Evolutionary conservation across 2,329 filamentous ascomycete species (phyloP), one percentile per base, ranked within the genome.

Genomic region (Emmonsiellopsis sp.): DNA sequence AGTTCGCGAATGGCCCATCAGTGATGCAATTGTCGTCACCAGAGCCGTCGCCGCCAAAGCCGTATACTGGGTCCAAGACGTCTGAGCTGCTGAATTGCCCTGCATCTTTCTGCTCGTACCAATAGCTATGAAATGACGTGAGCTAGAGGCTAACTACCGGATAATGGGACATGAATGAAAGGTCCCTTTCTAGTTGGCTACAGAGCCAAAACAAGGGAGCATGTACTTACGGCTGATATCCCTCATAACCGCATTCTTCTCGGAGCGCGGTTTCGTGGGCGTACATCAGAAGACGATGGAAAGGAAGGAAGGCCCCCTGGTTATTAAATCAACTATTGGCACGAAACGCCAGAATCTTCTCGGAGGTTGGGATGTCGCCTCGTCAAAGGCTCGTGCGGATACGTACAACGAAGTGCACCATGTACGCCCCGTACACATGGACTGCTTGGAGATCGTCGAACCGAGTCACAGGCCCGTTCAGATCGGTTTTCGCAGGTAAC

Each of bases 261-360:
- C 52, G 52, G 34, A 53, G 52, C 13, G 45, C 17, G 43, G 21
- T 17, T 39, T 53, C 52, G 10, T 53, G 52, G 17, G 17, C 31
- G n/a, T 46, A 43, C 27, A 49, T 37, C 21, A 53, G 31, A 17
- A 49, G 50, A 4, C 52, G 52, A 50, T 53, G 52, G 33, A 47
- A 53, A 11, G 52, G 52, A 42, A 53, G 46, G 21, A 53, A 53
- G 14, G 52, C 45, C 9, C 52, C 52, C 52, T 53, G 36, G 10
- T 10, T 21, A 14, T 17, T 14, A 47, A 21, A 47, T 21, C n/a
- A 2, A 8, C 17, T 34, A 47, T 47, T 37, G 36, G 45, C 45
- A 11, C 11, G 21, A 27, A 27, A n/a, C 11, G 32, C 13, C 11
- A n/a, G 11, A 27, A 17, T 17, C 17, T 17, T 17, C 17, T 17